Conservation (phyloP, 2,329 filamentous ascomycete species). For the Aspergillus sp. region DNA sequence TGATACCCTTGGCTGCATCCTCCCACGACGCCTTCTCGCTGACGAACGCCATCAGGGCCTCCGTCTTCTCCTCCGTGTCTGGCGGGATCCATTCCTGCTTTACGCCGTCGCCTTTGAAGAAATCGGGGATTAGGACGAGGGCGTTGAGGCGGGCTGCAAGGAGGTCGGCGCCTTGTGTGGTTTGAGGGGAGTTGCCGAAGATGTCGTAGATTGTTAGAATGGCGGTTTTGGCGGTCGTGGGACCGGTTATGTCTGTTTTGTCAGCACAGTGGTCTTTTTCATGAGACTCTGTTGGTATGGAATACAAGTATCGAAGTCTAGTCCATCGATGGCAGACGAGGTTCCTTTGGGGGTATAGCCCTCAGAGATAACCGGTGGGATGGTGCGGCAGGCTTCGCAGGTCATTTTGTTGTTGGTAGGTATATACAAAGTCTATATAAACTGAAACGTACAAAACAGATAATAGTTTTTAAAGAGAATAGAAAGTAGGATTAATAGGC, state of each 20-base stretch:
- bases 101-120: conserved; percentile 46
- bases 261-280: neutral
- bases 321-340: conserved; percentile 57
- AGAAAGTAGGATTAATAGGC: no score
- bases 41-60: conserved; percentile 61
- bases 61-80: conserved; percentile 63
- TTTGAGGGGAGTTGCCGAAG: conserved; percentile 67
- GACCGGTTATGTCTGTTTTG: conserved; percentile 39
- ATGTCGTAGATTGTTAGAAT: conserved; percentile 66
- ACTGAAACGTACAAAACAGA: neutral
- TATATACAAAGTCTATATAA: neutral
- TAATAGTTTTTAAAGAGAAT: no score
- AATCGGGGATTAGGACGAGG: conserved; percentile 44
- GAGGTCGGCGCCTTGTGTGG: conserved; percentile 66
- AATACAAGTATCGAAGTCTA: conserved; percentile 50
- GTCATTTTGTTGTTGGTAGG: conserved; percentile 17
- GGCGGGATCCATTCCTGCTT: conserved; percentile 57
- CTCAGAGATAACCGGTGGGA: conserved; percentile 55
- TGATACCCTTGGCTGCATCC: conserved; percentile 30
- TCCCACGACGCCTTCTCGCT: conserved; percentile 36
- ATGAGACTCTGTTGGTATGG: neutral
- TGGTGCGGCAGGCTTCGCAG: conserved; percentile 34
- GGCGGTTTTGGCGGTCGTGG: conserved; percentile 54
- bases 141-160: conserved; percentile 39
- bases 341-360: conserved; percentile 57